These are phyloP conservation scores for Neurospora hispaniola DNA, from an alignment of 495 filamentous ascomycete species.

Conservation along the genomic window DNA sequence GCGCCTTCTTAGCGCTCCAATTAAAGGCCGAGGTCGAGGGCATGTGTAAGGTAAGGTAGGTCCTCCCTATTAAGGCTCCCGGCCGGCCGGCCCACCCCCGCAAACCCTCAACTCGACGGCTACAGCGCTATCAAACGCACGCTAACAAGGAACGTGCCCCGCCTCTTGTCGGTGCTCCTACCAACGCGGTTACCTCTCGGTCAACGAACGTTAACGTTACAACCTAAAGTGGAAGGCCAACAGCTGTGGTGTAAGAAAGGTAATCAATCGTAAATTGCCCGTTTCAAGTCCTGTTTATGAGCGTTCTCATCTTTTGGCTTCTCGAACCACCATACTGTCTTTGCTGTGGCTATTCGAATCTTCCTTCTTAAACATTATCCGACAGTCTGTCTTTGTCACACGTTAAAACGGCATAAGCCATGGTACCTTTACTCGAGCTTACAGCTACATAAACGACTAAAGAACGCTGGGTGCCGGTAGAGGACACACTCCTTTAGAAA, in stretches of 20 bases:
- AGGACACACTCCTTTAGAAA: not conserved
- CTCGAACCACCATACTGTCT: not conserved
- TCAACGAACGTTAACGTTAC: not conserved
- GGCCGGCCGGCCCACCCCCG: not conserved
- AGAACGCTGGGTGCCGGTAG: not conserved
- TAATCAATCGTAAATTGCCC: not conserved
- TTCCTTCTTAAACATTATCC: not conserved
- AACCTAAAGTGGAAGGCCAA: not conserved
- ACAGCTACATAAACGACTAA: not conserved
- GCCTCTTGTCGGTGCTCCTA: not conserved
- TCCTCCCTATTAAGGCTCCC: not conserved
- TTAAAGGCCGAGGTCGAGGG: too few species aligned
- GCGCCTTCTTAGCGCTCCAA: too few species aligned
- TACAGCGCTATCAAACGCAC: not conserved
- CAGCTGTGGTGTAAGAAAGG: not conserved
- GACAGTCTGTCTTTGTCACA: not conserved
- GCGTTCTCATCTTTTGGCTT: not conserved
- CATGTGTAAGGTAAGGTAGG: too few species aligned
- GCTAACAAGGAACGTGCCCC: not conserved
- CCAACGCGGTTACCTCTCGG: not conserved
- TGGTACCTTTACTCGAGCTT: not conserved
- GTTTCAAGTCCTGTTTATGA: not conserved
- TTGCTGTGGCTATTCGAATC: not conserved
- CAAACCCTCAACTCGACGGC: not conserved
- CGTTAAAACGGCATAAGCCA: not conserved